Evolutionary conservation across 345 rosid genomes (phyloP), one percentile per base, ranked within the genome.

Genomic region (Rhizophora apiculata): DNA sequence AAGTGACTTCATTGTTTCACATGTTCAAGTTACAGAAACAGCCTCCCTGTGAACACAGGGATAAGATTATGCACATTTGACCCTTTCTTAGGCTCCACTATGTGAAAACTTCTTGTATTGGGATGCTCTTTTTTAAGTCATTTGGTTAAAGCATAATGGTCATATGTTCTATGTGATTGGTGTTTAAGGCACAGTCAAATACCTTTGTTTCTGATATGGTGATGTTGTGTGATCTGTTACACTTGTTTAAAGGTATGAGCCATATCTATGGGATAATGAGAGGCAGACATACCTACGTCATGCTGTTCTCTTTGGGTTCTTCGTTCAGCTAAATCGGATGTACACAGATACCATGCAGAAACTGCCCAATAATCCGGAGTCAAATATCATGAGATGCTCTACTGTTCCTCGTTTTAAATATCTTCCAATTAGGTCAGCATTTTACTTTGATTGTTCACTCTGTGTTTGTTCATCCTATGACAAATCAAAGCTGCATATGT

Each of bases 291-390:
- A 92, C 75, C 81, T 92, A 53, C 86, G 90, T 48, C 96, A 95
- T 78, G 97, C 99, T 72, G 98, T 95, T 69, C 94, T 95, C 76
- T 95, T 95, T 79, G 99, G 98, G 61, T 92, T 95, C 84, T 92
- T 95, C 82, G 96, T 95, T 83, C 99, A 95, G 78, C 90, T 95
- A 70, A 90, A 89, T 74, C 87, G 99, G 65, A 82, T 89, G 90
- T 92, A 95, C 66, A 86, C 90, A 56, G 94, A 88, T 78, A 83
- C 96, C 1, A 75, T 79, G 63, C 99, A 95, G 87, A 95, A 92
- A 80, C 85, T 92, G 71, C 92, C 99, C 6, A 85, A 86, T 57
- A 95, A 90, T 78, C 88, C 97, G 6, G 97, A 85, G 77, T 90
- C 99, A 69, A 95, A 95, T 78, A 90, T 92, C 68, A 86, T 95